Base-by-base conservation (phyloP, 257 asterid species). In the Paraleonurus japonicus region DNA sequence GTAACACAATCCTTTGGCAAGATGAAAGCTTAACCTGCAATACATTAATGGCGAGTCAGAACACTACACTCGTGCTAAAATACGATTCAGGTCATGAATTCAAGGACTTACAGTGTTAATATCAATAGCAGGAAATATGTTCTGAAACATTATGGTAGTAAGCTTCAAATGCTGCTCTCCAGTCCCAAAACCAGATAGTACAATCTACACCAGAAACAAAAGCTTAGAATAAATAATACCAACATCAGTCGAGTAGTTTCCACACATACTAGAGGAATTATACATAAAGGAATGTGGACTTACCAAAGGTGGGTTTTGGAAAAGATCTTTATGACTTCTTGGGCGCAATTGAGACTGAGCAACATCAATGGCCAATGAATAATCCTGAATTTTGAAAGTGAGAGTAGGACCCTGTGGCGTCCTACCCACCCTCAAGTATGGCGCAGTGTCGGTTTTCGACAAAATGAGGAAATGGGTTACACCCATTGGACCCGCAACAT, bases 151-250 rank as follows among this genome's bases (percentile, higher is more conserved):
- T 16, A 88, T 81, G 35, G 99, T 95, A 9, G 90, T 72, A 60
- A 95, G 94, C 89, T 88, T 95, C 75, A 95, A 83, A 78, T 95
- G 99, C 69, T 92, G 95, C 74, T 89, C 99, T 62, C 95, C 97
- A 32, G 97, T 85, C 80, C 98, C 96, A 72, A 95, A 95, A 70
- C 98, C 99, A 75, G 98, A 92, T 16, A 95, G 94, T 63, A 95
- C 98, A 72, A 95, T 87, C 98, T 95, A 88, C 79, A 20, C 27
- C 3, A 39, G 3, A 72, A 48, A 16, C 23, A 27, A 47, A 41
- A 12, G 0, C 32, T 60, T 17, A 23, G 33, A 41, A 3, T 62
- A 5, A 58, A 33, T 2, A 28, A 33, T 1, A 23, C 24, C 2
- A 66, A 26, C 32, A 23, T 16, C 69, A 57, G 5, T 27, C 15